Evolutionary conservation across 768 basidiomycete species (phyloP), one percentile per base, ranked within the genome.

Genomic region (Suillus ampliporus): DNA sequence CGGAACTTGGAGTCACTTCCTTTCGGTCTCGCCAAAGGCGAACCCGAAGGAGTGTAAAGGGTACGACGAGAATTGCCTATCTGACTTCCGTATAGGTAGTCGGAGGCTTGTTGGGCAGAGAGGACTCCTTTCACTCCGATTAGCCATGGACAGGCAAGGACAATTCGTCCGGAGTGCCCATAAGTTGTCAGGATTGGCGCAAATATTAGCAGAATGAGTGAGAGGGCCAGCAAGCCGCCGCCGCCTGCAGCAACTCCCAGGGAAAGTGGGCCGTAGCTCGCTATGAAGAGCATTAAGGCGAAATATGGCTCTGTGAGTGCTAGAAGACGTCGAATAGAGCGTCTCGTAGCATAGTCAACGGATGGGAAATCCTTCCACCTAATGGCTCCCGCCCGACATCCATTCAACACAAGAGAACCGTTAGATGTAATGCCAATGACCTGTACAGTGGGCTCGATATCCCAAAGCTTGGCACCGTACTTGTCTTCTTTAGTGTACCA

Each of bases 91-190:
- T 67, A 74, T 15, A 62, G 40, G 43, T 64, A 23, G 0, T 5
- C 31, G 1, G 71, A 71, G 0, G 68, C 71, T 43, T 68, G 43
- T 34, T 72, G 62, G 1, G 62, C 66, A 41, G 73, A 72, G 4
- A 74, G 28, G 56, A 72, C 19, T 8, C 73, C 71, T n/a, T 62
- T 72, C 10, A 74, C 66, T 3, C 71, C 71, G 21, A 72, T 6
- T 0, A 72, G 17, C 71, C 71, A 72, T 0, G 71, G 71, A 4
- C 72, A 61, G 6, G 66, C 66, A 0, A 50, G 56, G 4, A 64
- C 59, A 28, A 70, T 63, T 5, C 65, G 62, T 21, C 66, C 73
- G 23, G 66, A 68, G 9, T 17, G 5, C 3, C 64, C 71, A 31
- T 72, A 72, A 4, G 61, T 53, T 6, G 67, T 59, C 2, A 61